Conservation (phyloP, 352 stramenopile species). For the Pythium folliculosum region DNA sequence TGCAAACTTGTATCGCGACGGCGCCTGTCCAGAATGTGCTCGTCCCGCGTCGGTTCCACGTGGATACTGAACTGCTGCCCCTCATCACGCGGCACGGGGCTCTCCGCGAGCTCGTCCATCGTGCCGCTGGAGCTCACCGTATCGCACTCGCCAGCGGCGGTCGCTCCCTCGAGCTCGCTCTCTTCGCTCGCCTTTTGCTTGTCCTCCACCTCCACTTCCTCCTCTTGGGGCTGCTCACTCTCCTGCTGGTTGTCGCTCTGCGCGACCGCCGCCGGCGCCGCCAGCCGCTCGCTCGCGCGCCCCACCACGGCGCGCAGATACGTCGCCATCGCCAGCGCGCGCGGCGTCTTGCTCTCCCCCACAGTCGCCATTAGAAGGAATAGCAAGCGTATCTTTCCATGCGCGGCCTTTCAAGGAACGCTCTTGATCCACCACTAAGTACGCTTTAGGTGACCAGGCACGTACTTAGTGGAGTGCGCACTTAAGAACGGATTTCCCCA, state of each 20-base stretch:
- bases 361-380: not conserved
- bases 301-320: constrained; percentile 48
- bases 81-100: not conserved
- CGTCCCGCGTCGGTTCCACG: not conserved
- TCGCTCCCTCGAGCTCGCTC: not conserved
- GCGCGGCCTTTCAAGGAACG: constrained; percentile 21
- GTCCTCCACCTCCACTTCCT: not conserved
- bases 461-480: no score
- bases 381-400: constrained; percentile 19
- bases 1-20: not conserved
- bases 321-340: constrained; percentile 35
- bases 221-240: not conserved
- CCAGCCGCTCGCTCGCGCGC: constrained; percentile 21
- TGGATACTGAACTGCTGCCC: not conserved
- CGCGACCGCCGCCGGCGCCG: not conserved
- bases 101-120: constrained; percentile 13
- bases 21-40: not conserved
- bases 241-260: not conserved
- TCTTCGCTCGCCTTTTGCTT: not conserved
- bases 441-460: no score
- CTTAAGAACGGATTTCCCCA: not conserved
- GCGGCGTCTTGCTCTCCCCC: not conserved
- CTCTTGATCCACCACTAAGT: constrained; percentile 7
- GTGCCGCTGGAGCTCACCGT: constrained; percentile 14
- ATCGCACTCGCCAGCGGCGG: not conserved